These are phyloP conservation scores for Obba rivulosa DNA, from an alignment of 768 basidiomycete species.

Conservation along the genomic window DNA sequence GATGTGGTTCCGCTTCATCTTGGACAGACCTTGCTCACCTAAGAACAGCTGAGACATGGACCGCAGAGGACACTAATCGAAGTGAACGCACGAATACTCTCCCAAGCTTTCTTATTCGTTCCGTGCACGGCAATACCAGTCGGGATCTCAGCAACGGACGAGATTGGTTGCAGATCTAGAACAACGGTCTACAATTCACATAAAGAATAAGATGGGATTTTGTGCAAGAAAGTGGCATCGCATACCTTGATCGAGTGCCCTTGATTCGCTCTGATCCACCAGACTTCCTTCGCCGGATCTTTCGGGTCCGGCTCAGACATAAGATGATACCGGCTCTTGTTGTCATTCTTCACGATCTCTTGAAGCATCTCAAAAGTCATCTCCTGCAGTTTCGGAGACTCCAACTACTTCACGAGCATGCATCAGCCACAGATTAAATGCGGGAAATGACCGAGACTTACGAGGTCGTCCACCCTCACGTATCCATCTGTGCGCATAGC, in stretches of 20 bases:
- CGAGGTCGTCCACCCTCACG: slow-evolving; percentile 76
- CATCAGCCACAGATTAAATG: background rate
- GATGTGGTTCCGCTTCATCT: slow-evolving; percentile 87
- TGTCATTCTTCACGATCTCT: slow-evolving; percentile 60
- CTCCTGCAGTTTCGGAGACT: slow-evolving; percentile 59
- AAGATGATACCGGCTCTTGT: slow-evolving; percentile 62
- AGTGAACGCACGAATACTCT: slow-evolving; percentile 49
- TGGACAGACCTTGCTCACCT: slow-evolving; percentile 72
- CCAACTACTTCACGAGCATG: slow-evolving; percentile 43
- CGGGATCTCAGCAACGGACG: slow-evolving; percentile 57
- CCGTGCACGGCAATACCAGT: slow-evolving; percentile 76
- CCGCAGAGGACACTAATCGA: background rate
- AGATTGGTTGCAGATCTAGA: slow-evolving; percentile 58
- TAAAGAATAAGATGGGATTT: background rate
- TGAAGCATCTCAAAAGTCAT: slow-evolving; percentile 51
- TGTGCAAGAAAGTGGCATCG: background rate
- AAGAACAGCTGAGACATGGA: background rate
- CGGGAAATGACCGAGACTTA: slow-evolving; percentile 35
- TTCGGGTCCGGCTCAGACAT: slow-evolving; percentile 42
- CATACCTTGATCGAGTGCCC: slow-evolving; percentile 80
- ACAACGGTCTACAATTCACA: slow-evolving; percentile 50
- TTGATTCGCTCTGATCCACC: slow-evolving; percentile 91
- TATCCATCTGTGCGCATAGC: slow-evolving; percentile 82
- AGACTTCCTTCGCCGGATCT: slow-evolving; percentile 33
- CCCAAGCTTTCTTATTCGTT: slow-evolving; percentile 66